Conservation (phyloP, 2,329 filamentous ascomycete species). For the Cryphonectria japonica region DNA sequence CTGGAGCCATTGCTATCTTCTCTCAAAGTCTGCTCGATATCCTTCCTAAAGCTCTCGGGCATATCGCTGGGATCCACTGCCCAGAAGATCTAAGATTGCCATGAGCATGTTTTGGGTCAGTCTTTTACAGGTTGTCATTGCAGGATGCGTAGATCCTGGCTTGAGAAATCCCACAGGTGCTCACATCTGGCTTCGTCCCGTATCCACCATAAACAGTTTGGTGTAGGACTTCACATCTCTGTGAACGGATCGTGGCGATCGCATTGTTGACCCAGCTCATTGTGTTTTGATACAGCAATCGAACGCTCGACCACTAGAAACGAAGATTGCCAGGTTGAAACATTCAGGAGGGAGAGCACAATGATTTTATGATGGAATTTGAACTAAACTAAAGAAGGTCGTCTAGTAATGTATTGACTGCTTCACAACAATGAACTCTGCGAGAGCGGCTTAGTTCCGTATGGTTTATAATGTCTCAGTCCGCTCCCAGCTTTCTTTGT, state of each 20-base stretch:
- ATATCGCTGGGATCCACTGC: conserved; percentile 14
- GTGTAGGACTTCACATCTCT: conserved; percentile 15
- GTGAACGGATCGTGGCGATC: background rate
- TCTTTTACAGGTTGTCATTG: too few species aligned
- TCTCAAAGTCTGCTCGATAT: conserved; percentile 9
- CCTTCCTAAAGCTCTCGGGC: background rate
- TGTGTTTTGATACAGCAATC: background rate
- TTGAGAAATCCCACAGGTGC: background rate
- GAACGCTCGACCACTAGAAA: background rate
- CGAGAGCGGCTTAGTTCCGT: background rate
- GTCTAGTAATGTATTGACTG: background rate
- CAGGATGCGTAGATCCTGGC: background rate
- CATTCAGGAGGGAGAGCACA: background rate
- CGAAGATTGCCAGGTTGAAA: background rate
- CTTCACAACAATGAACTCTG: background rate
- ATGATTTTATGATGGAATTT: background rate
- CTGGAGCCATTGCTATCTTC: conserved; percentile 1
- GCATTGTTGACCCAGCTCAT: conserved; percentile 23
- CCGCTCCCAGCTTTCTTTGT: conserved; percentile 10
- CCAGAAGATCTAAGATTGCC: conserved; percentile 17
- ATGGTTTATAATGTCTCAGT: background rate
- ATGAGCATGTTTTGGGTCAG: background rate
- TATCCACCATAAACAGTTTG: conserved; percentile 15
- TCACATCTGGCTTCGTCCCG: conserved; percentile 10
- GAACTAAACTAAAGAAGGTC: too few species aligned